Evolutionary conservation across 192 early-diverging fungal species (phyloP).

Genomic region (Backusella tarrabulga): DNA sequence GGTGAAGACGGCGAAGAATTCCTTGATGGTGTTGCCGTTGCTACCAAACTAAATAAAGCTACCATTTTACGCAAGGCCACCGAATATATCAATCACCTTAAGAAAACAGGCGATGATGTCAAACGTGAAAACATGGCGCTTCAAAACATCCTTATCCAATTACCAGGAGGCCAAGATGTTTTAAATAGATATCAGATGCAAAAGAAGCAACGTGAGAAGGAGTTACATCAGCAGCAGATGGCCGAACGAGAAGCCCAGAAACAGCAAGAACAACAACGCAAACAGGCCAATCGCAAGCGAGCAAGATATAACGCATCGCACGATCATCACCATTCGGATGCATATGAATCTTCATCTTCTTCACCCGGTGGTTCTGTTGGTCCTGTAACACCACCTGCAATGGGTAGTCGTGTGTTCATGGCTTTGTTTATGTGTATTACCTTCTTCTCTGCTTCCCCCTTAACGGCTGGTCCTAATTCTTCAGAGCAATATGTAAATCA

Average conservation of each 20-base stretch:
- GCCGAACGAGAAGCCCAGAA: conserved; percentile 9
- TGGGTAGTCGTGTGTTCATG: conserved; percentile 49
- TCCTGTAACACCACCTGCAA: conserved; percentile 32
- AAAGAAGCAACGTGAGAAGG: conserved; percentile 2
- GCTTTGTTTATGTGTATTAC: conserved; percentile 60
- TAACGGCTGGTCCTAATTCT: conserved; percentile 24
- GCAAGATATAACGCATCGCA: background rate
- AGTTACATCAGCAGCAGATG: background rate
- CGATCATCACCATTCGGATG: background rate
- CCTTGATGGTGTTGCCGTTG: conserved; percentile 82
- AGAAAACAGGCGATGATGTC: conserved; percentile 38
- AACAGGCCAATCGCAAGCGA: conserved; percentile 14
- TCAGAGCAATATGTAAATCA: conserved; percentile 27
- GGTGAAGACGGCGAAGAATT: conserved; percentile 58
- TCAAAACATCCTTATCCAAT: conserved; percentile 37
- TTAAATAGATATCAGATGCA: conserved; percentile 21
- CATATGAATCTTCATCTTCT: conserved; percentile 22
- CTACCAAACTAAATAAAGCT: conserved; percentile 91
- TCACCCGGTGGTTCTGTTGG: conserved; percentile 10
- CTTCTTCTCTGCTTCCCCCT: conserved; percentile 45
- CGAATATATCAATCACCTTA: conserved; percentile 79
- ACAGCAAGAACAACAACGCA: conserved; percentile 12
- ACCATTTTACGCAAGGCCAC: conserved; percentile 89
- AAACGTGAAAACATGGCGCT: conserved; percentile 48
- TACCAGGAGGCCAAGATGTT: conserved; percentile 47